Base-by-base conservation (phyloP, 768 basidiomycete species). In the Pulveroboletus sp. region DNA sequence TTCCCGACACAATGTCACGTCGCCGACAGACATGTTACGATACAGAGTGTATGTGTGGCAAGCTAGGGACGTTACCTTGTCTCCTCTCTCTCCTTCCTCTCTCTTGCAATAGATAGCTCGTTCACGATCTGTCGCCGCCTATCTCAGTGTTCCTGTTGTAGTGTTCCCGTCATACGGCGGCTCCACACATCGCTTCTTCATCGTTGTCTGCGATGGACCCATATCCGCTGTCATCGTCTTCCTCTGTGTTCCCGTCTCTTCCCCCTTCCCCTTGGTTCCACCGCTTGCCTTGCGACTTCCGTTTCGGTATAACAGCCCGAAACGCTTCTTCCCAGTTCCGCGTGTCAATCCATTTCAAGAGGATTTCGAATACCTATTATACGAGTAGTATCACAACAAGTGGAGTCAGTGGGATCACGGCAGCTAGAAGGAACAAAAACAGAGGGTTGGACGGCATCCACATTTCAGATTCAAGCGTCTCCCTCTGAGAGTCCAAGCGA, bases 321-420 rank as follows among this genome's bases (percentile, higher is more conserved):
- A 99, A 78, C 0, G 96, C 90, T 49, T 81, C 68, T 62, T 88
- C 82, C 96, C 96, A 99, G 58, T 86, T 77, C 54, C 80, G 77
- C 13, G 78, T 82, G 62, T 91, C 88, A n/a, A 86, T 79, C 89
- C 92, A 98, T 57, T 84, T 82, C 17, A 93, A 68, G 49, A 99
- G 74, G 57, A 98, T 96, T 67, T 95, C 92, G 63, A 94, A 89
- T 26, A 88, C 86, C 74, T 78, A 44, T 57, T 51, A 40, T 33
- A 47, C 31, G 28, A 53, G 32, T 31, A 48, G 38, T 14, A 31
- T 40, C 33, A 33, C 27, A 39, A 49, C 43, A 30, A 40, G 26
- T 33, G 30, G 46, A 17, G 28, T 56, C 40, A 52, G 42, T 46
- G 40, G 30, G 46, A 43, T 26, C 38, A 32, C 28, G 47, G 21